Conservation (phyloP, 1,284 basidiomycete species). For the Sporisorium reilianum region DNA sequence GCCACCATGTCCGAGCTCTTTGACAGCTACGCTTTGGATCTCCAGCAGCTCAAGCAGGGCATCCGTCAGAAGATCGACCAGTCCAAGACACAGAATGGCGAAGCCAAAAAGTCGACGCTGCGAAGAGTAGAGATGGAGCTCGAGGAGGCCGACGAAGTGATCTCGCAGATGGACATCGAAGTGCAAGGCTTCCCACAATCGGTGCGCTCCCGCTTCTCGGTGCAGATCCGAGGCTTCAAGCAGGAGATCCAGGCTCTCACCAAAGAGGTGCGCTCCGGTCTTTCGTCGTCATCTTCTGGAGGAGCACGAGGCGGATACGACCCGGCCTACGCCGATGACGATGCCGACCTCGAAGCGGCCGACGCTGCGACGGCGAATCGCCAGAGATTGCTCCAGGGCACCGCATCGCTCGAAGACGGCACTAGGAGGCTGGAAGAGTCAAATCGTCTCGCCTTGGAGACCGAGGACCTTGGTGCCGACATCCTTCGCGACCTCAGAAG, state of each 20-base stretch:
- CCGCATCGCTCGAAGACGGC: constrained; percentile 70
- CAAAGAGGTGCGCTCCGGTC: constrained; percentile 37
- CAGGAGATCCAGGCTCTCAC: constrained; percentile 57
- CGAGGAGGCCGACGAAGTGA: constrained; percentile 96
- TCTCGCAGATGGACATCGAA: constrained; percentile 98
- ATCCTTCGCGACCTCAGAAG: constrained; percentile 86
- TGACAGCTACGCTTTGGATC: constrained; percentile 66
- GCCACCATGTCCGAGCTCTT: constrained; percentile 67
- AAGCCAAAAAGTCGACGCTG: constrained; percentile 84
- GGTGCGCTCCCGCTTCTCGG: constrained; percentile 57
- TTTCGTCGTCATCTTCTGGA: constrained; percentile 25
- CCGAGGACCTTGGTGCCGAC: constrained; percentile 92
- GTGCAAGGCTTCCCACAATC: constrained; percentile 90
- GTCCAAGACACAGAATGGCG: constrained; percentile 68
- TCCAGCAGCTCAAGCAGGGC: constrained; percentile 58
- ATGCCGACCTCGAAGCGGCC: constrained; percentile 52
- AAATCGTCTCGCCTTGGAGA: constrained; percentile 92
- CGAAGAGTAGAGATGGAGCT: constrained; percentile 92
- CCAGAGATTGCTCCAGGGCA: constrained; percentile 67
- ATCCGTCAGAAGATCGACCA: constrained; percentile 54
- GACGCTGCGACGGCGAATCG: constrained; percentile 69
- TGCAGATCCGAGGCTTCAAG: constrained; percentile 57
- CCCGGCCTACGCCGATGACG: constrained; percentile 36
- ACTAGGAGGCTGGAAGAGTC: constrained; percentile 84
- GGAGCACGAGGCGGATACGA: constrained; percentile 22